phyloP scores from a whole-genome alignment of 2,329 filamentous ascomycete species.

The Botrytis porri region DNA sequence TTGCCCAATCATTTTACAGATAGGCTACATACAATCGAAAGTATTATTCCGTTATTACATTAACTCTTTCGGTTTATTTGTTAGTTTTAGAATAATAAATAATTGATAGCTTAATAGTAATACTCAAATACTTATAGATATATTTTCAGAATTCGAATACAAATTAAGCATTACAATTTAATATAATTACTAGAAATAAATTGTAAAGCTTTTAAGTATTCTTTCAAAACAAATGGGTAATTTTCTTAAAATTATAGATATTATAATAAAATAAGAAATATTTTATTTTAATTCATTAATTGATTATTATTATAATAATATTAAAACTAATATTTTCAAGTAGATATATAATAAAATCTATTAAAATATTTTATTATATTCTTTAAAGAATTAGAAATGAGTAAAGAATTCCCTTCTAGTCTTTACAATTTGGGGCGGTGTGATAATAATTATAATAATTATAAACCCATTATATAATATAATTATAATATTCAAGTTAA shows the following conservation, averaged over 20 bases:
- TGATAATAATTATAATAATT: too few species aligned
- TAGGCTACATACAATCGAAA: too few species aligned
- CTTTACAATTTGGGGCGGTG: rapidly evolving
- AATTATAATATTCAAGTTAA: too few species aligned
- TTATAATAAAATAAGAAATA: background rate
- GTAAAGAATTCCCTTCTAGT: rapidly evolving
- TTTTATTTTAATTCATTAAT: background rate
- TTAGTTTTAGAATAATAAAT: background rate
- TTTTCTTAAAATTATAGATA: background rate
- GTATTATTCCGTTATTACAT: background rate
- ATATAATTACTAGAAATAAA: background rate
- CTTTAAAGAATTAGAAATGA: background rate
- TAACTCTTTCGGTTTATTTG: background rate
- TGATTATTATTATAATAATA: background rate
- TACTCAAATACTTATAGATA: background rate
- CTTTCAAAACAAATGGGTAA: background rate
- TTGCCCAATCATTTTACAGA: too few species aligned
- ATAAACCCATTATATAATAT: too few species aligned
- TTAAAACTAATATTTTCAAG: background rate
- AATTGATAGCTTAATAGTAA: background rate
- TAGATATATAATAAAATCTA: background rate
- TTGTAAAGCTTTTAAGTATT: background rate
- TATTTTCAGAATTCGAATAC: background rate
- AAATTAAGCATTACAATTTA: background rate
- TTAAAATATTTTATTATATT: background rate